A percentile compares a stretch with the other conserved stretches of the same genome.
These are phyloP conservation scores for Talaromyces sp. DNA, from an alignment of 2,329 filamentous ascomycete species.

Conservation along the genomic window DNA sequence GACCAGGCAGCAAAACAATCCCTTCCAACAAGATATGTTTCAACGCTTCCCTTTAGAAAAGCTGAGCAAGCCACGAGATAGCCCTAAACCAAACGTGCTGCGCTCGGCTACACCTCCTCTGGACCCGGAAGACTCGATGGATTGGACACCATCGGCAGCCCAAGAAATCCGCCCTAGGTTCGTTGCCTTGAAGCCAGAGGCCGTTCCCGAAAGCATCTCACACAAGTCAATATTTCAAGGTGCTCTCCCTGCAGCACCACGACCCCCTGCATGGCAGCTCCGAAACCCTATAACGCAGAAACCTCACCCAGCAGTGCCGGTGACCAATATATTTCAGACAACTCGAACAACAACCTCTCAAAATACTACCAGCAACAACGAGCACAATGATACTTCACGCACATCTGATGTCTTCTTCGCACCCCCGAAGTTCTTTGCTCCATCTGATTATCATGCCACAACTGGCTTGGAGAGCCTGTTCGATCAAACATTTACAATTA, in stretches of 20 bases:
- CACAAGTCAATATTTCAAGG: conserved; percentile 41
- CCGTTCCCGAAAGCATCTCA: conserved; percentile 16
- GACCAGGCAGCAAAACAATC: neutral
- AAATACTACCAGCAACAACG: neutral
- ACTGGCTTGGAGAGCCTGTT: conserved; percentile 46
- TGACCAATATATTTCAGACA: conserved; percentile 36
- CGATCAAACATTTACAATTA: conserved; percentile 40
- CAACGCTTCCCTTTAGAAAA: conserved; percentile 39
- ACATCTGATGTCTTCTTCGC: conserved; percentile 33
- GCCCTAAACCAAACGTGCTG: conserved; percentile 20
- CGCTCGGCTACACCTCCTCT: conserved; percentile 32
- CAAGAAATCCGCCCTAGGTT: conserved; percentile 30
- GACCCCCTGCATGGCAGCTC: conserved; percentile 37
- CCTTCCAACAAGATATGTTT: conserved; percentile 9
- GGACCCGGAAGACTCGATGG: conserved; percentile 42
- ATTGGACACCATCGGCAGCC: conserved; percentile 46
- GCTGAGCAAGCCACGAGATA: conserved; percentile 28
- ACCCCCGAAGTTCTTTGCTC: conserved; percentile 44
- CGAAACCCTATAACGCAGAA: conserved; percentile 30
- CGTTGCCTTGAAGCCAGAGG: neutral
- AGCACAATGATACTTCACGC: neutral
- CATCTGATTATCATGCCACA: conserved; percentile 35
- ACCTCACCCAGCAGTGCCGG: conserved; percentile 31
- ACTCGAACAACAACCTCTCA: conserved; percentile 24
- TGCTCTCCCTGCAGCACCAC: conserved; percentile 36